Evolutionary conservation across 257 asterid genomes (phyloP), one percentile per base, ranked within the genome.

Genomic region (Ilex asprella): DNA sequence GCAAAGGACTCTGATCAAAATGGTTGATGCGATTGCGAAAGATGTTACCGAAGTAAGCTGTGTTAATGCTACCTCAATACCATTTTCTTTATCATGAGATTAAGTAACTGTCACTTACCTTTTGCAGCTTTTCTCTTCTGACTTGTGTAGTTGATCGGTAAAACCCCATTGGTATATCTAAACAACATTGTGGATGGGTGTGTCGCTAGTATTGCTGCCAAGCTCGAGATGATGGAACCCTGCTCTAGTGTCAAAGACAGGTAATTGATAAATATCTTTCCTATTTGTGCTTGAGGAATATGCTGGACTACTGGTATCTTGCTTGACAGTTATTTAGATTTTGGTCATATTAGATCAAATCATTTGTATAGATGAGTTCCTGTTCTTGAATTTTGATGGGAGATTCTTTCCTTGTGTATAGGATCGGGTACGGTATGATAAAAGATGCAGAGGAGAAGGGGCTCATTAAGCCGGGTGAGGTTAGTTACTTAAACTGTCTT

Each of bases 351-450:
- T 35, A 35, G 5, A 21, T 35, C 7, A 35, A 35, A 35, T 21
- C 27, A 21, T 21, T 21, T 21, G 27, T 35, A 35, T 35, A 35
- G 41, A 35, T 35, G 41, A 8, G 52, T 14, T 46, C 52, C 3
- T 46, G 13, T 46, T 12, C n/a, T 46, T 7, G 10, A 46, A 46
- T 2, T 46, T 7, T 46, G 13, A 46, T 46, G 13, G 52, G n/a
- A 46, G 15, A 10, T 46, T 46, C n/a, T 4, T 46, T 46, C 3
- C n/a, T 46, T 46, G 52, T 31, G 9, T 53, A 59, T 70, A 79
- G 85, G 76, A 78, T 80, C 29, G 89, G 76, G 15, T 73, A 79
- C 59, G 71, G 84, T 64, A 82, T 82, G 89, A 73, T 82, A 39
- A 50, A 64, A 13, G 88, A 82, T 68, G 88, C 86, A 39, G 86